These are phyloP conservation scores for Coccomyxa sp. DNA, from an alignment of 139 green algal genomes.

Conservation along the genomic window DNA sequence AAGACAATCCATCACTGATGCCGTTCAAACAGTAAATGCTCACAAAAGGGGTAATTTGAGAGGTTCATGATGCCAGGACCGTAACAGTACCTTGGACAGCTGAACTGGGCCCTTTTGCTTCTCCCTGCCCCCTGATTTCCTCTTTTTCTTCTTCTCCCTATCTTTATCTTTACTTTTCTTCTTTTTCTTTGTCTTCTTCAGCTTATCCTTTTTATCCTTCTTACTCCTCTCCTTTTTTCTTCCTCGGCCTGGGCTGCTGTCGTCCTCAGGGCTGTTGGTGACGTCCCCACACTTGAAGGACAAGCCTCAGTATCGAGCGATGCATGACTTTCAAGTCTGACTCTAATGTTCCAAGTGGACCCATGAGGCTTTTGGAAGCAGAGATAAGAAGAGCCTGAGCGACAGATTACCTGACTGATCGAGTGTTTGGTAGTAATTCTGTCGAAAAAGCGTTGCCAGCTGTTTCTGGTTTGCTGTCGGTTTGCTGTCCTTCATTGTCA, in stretches of 20 bases:
- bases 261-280: not conserved
- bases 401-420: too few relatives aligned
- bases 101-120: constrained; percentile 3
- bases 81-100: constrained; percentile 5
- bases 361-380: too few relatives aligned
- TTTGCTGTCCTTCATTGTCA: too few relatives aligned
- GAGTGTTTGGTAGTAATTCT: too few relatives aligned
- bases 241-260: not conserved
- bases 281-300: not conserved
- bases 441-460: too few relatives aligned
- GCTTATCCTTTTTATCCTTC: not conserved
- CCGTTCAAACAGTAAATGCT: not conserved
- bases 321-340: too few relatives aligned
- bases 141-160: constrained; percentile 4
- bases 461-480: too few relatives aligned
- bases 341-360: too few relatives aligned
- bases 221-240: not conserved
- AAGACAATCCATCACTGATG: not conserved
- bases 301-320: not conserved
- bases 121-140: too few relatives aligned
- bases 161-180: constrained; percentile 7
- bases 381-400: too few relatives aligned
- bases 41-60: not conserved
- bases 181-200: not conserved
- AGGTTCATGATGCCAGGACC: not conserved